A percentile compares a stretch with the other conserved stretches of the same genome.
Conservation (phyloP, 2,329 filamentous ascomycete species). For the Botrytis fragariae region DNA sequence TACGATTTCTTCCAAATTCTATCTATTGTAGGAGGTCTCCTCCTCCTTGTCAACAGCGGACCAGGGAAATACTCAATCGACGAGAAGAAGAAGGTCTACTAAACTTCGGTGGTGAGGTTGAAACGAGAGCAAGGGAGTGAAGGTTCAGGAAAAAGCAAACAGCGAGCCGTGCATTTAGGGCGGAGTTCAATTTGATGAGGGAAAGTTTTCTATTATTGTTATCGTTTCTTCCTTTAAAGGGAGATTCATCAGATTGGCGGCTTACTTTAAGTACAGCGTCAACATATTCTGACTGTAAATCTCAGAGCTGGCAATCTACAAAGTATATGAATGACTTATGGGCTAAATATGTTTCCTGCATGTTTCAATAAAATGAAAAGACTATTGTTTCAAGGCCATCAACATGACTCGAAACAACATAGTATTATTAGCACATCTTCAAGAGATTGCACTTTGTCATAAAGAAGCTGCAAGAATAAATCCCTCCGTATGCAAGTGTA, state of each 20-base stretch:
- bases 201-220: conserved; percentile 4
- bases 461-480: background rate
- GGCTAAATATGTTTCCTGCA: background rate
- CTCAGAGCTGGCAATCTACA: conserved; percentile 8
- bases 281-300: conserved; percentile 24
- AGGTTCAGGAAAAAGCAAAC: conserved; percentile 26
- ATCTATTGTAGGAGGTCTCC: conserved; percentile 93
- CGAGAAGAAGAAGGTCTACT: conserved; percentile 99
- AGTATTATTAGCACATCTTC: background rate
- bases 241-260: background rate
- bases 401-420: background rate
- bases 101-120: conserved; percentile 32
- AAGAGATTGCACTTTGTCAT: background rate
- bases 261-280: conserved; percentile 19
- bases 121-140: conserved; percentile 25
- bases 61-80: conserved; percentile 97
- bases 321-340: conserved; percentile 11
- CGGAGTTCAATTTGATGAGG: conserved; percentile 19
- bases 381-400: background rate
- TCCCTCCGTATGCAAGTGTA: background rate
- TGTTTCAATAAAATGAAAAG: background rate
- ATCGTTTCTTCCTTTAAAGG: conserved; percentile 9
- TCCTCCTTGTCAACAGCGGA: conserved; percentile 97
- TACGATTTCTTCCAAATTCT: conserved; percentile 99
- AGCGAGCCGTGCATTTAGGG: conserved; percentile 20